Evolutionary conservation across 495 filamentous ascomycete species (phyloP), one percentile per base, ranked within the genome.

Genomic region (Podospora anserina): DNA sequence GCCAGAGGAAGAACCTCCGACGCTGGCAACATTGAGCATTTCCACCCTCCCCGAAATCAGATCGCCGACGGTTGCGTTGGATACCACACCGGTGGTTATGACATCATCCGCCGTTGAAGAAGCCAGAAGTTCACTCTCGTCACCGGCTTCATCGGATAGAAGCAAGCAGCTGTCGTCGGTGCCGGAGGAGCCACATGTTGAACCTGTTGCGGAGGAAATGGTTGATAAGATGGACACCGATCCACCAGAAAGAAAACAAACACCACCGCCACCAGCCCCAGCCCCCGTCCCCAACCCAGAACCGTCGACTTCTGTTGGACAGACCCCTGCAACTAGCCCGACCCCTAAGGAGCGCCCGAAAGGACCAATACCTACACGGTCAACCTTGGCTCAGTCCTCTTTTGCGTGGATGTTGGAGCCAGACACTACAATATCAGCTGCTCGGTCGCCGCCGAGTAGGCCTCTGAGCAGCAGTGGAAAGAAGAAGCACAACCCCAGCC

Each of bases 321-420:
- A 27, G 7, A 28, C 61, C 53, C n/a, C 32, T 6, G 20, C 61
- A 57, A 16, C 72, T 75, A 58, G 68, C 0, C 27, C 19, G 20
- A 34, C 65, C 18, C 18, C 60, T 60, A 28, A 63, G 26, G 66
- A 64, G 18, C 68, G 73, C 5, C 75, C 73, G 44, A 58, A 67
- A 0, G 77, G 72, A 13, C 80, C 82, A 4, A 80, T 86, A n/a
- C 85, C 84, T 0, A 85, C 87, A 2, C 83, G 91, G 15, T 89
- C 89, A 18, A 85, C 84, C 18, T 82, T 99, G 18, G 89, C 93
- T 18, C 89, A 97, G 69, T 93, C 93, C 30, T 90, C 88, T 9
- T 97, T 97, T 76, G 90, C 94, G 13, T 99, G 94, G 94, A 98
- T 99, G 93, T 84, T 99, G 2, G 87, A 87, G 60, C 83, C 84